Conservation (phyloP, 208 protist species). For the Angomonas deanei region DNA sequence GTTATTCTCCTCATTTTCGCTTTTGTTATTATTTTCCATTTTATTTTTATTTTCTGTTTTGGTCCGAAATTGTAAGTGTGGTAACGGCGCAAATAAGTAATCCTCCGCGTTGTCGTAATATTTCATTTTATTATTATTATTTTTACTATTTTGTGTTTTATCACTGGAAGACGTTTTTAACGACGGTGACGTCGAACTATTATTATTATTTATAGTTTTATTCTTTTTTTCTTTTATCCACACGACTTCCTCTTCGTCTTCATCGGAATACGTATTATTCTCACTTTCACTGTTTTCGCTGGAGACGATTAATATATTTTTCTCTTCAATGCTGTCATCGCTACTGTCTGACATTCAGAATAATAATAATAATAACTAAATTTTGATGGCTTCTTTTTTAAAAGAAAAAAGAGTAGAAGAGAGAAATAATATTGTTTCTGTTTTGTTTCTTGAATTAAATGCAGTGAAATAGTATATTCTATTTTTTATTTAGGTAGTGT, state of each 20-base stretch:
- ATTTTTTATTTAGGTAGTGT: not conserved
- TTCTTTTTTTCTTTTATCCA: not conserved
- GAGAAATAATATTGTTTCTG: slow-evolving; percentile 23
- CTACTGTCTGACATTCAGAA: not conserved
- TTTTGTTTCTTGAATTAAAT: not conserved
- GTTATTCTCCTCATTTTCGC: not conserved
- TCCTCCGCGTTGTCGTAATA: not conserved
- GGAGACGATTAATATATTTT: not conserved
- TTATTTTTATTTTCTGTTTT: too few species aligned
- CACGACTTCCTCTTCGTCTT: not conserved
- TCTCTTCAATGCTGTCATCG: not conserved
- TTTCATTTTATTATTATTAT: not conserved
- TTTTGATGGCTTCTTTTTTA: not conserved
- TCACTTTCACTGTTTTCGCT: too few species aligned
- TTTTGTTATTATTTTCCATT: not conserved
- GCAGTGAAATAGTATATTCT: not conserved
- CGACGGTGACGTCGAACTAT: not conserved
- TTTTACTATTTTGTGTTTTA: not conserved
- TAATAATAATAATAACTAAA: not conserved
- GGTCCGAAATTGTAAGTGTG: too few species aligned
- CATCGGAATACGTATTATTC: not conserved
- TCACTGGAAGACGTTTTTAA: not conserved
- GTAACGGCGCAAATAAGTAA: too few species aligned
- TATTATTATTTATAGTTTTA: not conserved
- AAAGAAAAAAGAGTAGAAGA: slow-evolving; percentile 13